Conservation (phyloP, 1,284 basidiomycete species). For the Cryptococcus hybrid region DNA sequence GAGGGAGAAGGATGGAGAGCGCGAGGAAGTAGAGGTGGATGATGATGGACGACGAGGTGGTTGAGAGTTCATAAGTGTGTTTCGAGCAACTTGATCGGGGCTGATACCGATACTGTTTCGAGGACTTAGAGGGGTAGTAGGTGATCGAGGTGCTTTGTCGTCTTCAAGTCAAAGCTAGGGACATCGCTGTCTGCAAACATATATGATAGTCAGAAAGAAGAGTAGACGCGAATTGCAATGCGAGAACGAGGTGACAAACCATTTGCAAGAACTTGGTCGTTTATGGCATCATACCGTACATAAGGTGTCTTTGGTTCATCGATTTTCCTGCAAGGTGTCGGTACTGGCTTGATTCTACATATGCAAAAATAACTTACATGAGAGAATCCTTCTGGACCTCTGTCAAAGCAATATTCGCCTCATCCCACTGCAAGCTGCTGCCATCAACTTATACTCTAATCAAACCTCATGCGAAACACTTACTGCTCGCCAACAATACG, state of each 20-base stretch:
- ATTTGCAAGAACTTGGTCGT: slow-evolving; percentile 60
- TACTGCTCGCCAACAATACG: slow-evolving; percentile 18
- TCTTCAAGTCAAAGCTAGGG: slow-evolving; percentile 42
- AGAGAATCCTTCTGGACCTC: slow-evolving; percentile 88
- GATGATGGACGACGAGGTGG: slow-evolving; percentile 36
- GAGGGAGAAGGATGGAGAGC: slow-evolving; percentile 70
- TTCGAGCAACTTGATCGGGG: not conserved
- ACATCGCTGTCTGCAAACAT: slow-evolving; percentile 53
- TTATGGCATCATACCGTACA: slow-evolving; percentile 15
- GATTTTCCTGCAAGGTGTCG: slow-evolving; percentile 62
- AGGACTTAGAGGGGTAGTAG: slow-evolving; percentile 17
- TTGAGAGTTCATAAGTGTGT: slow-evolving; percentile 2
- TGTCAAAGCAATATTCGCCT: slow-evolving; percentile 82
- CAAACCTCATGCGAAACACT: slow-evolving; percentile 3
- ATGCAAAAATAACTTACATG: slow-evolving; percentile 56
- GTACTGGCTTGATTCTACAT: not conserved
- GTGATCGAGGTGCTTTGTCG: slow-evolving; percentile 11
- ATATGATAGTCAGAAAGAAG: slow-evolving; percentile 27
- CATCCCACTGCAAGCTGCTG: slow-evolving; percentile 78
- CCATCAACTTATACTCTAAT: not conserved
- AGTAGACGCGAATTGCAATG: not conserved
- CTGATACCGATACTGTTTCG: not conserved
- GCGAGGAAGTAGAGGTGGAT: slow-evolving; percentile 67
- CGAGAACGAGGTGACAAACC: slow-evolving; percentile 39
- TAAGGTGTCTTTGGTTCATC: slow-evolving; percentile 72